Base-by-base conservation (phyloP, 1,139 yeast species). In the Geotrichum histeridarum region DNA sequence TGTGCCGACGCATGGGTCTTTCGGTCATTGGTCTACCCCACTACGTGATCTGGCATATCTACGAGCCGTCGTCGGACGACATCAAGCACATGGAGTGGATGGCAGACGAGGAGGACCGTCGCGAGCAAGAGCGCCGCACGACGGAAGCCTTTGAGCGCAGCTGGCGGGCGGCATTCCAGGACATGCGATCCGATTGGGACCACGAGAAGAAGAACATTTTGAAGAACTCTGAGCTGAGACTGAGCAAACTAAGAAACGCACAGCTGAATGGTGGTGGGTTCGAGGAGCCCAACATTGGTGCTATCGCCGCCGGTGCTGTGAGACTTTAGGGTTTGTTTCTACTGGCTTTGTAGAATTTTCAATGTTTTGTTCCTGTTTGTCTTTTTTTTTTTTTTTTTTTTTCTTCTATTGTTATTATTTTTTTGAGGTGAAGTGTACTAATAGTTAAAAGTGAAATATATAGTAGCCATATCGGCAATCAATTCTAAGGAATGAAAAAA, bases 51-150 rank as follows among this genome's bases (percentile, higher is more conserved):
- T 88, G 96, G 96, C 96, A 88, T 69, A 84, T 88, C 58, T 88
- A 87, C 69, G 96, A 88, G 70, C 95, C 96, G 22, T 84, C 91
- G 7, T 77, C 83, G 2, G 95, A 86, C 64, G 95, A 87, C 73
- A 75, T 86, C 71, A 85, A 87, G 71, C 95, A 89, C 68, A 89
- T 89, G 96, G 95, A 86, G 68, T 88, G 95, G 95, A 86, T 89
- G 95, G 96, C 95, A 0, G 81, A 86, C 64, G 96, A 89, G 70
- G 96, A 89, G 69, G 82, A 82, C 56, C 80, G 94, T 60, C 82
- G 80, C 64, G 75, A 79, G 59, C 85, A 82, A 67, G 89, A 86
- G 64, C 82, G 80, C 50, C 79, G 81, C 67, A 75, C 83, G 57
- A 80, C 79, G 64, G 83, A 82, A 66, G 81, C 84, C 55, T 86